Conservation (phyloP, 371 early-diverging fungal species). For the Blakeslea trispora region DNA sequence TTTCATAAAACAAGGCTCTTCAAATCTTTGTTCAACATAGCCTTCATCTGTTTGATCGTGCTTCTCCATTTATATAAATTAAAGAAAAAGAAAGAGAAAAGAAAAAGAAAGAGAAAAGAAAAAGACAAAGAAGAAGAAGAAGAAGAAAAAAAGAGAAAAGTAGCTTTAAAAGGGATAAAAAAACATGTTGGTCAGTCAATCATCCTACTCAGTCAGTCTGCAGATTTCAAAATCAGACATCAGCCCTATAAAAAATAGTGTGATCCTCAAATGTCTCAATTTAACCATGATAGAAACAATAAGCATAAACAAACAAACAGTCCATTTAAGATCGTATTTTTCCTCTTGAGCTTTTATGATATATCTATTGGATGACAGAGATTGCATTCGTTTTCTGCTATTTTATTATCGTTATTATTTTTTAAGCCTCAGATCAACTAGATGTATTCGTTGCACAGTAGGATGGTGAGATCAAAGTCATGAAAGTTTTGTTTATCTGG, state of each 20-base stretch:
- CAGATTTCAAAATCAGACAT: background rate
- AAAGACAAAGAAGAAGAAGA: background rate
- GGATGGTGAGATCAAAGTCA: no score
- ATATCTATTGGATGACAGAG: no score
- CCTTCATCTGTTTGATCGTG: slow-evolving; percentile 58
- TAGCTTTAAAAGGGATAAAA: background rate
- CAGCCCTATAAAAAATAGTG: background rate
- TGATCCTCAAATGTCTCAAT: no score
- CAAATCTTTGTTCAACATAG: slow-evolving; percentile 63
- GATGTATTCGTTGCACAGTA: no score
- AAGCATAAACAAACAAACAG: no score
- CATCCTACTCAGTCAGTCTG: background rate
- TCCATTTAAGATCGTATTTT: no score
- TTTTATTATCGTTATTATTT: no score
- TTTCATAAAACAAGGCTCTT: slow-evolving; percentile 49
- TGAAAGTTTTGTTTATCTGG: no score
- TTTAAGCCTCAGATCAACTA: no score
- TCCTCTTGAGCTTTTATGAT: no score
- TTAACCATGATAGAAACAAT: no score
- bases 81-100: background rate
- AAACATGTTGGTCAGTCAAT: background rate
- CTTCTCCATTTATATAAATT: background rate
- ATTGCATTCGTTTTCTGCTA: no score
- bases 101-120: background rate
- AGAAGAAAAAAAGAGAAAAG: background rate